Percentiles rank a stretch among this genome's conserved stretches.
Conservation (phyloP, 371 early-diverging fungal species). For the Choanephora cucurbitarum region DNA sequence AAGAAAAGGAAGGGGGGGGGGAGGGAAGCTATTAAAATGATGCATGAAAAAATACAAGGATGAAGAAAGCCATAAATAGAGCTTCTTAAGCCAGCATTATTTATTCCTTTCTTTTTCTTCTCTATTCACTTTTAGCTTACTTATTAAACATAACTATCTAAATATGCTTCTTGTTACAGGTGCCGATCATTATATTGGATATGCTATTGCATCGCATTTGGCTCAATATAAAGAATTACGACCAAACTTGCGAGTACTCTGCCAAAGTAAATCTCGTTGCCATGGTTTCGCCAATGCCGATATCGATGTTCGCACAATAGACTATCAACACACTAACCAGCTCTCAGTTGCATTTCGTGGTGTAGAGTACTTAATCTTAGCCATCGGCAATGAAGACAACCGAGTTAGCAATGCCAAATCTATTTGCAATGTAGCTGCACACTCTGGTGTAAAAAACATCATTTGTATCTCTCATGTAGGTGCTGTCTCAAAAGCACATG, state of each 20-base stretch:
- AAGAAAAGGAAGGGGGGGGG: not conserved
- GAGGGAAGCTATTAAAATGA: too few relatives aligned
- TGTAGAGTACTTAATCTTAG: slow-evolving; percentile 39
- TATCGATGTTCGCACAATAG: slow-evolving; percentile 39
- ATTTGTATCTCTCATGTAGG: slow-evolving; percentile 48
- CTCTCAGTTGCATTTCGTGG: slow-evolving; percentile 39
- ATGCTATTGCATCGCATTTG: slow-evolving; percentile 41
- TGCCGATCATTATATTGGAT: slow-evolving; percentile 48
- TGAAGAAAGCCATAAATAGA: too few relatives aligned
- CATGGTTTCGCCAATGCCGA: slow-evolving; percentile 21
- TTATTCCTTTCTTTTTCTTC: not conserved
- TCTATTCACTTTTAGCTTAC: not conserved
- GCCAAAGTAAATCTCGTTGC: slow-evolving; percentile 28
- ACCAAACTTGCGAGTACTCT: slow-evolving; percentile 31
- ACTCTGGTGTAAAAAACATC: slow-evolving; percentile 42
- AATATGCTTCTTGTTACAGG: slow-evolving; percentile 43
- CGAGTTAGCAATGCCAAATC: slow-evolving; percentile 32
- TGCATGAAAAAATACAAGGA: too few relatives aligned
- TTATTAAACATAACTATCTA: slow-evolving; percentile 6
- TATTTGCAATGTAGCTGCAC: slow-evolving; percentile 32
- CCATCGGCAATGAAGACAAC: slow-evolving; percentile 35
- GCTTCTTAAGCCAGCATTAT: not conserved
- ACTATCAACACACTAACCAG: slow-evolving; percentile 39
- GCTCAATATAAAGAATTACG: slow-evolving; percentile 30
- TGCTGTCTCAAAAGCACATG: slow-evolving; percentile 30